phyloP scores from a whole-genome alignment of 2,329 filamentous ascomycete species.

The Penicillium sp. region DNA sequence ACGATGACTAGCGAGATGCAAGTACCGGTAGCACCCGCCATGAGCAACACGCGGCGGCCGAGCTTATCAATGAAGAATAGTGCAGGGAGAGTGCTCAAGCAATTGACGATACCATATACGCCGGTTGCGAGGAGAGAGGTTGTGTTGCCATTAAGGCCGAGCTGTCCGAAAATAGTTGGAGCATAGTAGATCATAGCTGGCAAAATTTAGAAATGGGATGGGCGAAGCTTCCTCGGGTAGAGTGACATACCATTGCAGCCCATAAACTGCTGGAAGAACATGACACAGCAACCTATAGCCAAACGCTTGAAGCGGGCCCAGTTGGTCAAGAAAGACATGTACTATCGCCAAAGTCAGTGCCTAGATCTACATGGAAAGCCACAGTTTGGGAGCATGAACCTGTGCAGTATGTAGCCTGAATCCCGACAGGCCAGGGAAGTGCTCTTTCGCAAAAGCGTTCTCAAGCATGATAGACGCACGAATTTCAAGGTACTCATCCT shows the following conservation, averaged over 20 bases:
- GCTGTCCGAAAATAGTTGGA: conserved; percentile 48
- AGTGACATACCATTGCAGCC: conserved; percentile 44
- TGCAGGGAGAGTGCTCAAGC: conserved; percentile 36
- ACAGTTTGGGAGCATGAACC: conserved; percentile 15
- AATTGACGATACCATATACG: conserved; percentile 44
- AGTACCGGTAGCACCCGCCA: conserved; percentile 39
- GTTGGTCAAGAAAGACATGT: conserved; percentile 35
- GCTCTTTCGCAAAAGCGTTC: conserved; percentile 33
- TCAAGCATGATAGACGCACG: conserved; percentile 47
- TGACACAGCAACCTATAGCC: conserved; percentile 42
- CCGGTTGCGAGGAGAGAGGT: conserved; percentile 40
- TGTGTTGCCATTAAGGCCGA: conserved; percentile 44
- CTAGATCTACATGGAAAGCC: background rate
- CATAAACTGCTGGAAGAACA: conserved; percentile 52
- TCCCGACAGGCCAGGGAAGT: conserved; percentile 32
- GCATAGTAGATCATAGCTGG: conserved; percentile 52
- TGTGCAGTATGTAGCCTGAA: conserved; percentile 35
- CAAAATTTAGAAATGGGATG: background rate
- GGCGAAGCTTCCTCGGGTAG: background rate
- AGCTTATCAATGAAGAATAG: conserved; percentile 40
- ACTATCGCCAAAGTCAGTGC: conserved; percentile 22
- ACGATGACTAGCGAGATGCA: conserved; percentile 40
- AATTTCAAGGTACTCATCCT: conserved; percentile 54
- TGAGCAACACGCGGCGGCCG: conserved; percentile 36
- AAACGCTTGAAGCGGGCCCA: conserved; percentile 40